Conservation (phyloP, 1,139 yeast species). For the Geotrichum fermentans region DNA sequence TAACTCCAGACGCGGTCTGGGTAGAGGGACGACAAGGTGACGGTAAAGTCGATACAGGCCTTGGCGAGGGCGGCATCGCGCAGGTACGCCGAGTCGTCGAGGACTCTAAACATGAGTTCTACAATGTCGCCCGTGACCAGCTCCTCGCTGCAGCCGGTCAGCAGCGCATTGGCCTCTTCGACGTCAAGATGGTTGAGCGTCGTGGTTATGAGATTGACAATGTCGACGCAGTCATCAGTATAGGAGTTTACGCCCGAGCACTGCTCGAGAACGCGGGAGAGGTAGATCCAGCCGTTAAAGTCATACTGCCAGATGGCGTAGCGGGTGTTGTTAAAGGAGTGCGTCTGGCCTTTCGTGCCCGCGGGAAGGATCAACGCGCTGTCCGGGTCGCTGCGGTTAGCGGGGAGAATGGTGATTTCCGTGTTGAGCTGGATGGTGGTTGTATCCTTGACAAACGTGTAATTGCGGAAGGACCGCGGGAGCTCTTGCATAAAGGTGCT, state of each 20-base stretch:
- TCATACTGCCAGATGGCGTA: conserved; percentile 67
- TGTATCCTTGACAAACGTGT: conserved; percentile 34
- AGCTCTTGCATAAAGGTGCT: conserved; percentile 53
- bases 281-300: conserved; percentile 80
- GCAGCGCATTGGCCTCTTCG: conserved; percentile 42
- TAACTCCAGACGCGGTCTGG: conserved; percentile 78
- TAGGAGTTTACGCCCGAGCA: conserved; percentile 40
- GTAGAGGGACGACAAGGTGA: conserved; percentile 45
- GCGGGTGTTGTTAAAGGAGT: conserved; percentile 34
- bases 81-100: conserved; percentile 63
- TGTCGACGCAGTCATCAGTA: conserved; percentile 43
- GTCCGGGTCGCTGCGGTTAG: conserved; percentile 24
- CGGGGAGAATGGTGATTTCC: conserved; percentile 41
- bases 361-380: conserved; percentile 38
- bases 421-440: conserved; percentile 41
- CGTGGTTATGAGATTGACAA: conserved; percentile 49
- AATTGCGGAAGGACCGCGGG: conserved; percentile 35
- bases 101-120: conserved; percentile 58
- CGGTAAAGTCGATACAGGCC: conserved; percentile 49
- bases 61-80: conserved; percentile 49
- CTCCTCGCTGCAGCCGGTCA: conserved; percentile 52
- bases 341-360: conserved; percentile 68
- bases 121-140: conserved; percentile 65
- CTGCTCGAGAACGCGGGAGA: conserved; percentile 74
- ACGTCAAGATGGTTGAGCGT: conserved; percentile 46